A percentile compares a stretch with the other conserved stretches of the same genome.
Conservation (phyloP, 2,329 filamentous ascomycete genomes). For the Paraphoma chrysanthemicola region DNA sequence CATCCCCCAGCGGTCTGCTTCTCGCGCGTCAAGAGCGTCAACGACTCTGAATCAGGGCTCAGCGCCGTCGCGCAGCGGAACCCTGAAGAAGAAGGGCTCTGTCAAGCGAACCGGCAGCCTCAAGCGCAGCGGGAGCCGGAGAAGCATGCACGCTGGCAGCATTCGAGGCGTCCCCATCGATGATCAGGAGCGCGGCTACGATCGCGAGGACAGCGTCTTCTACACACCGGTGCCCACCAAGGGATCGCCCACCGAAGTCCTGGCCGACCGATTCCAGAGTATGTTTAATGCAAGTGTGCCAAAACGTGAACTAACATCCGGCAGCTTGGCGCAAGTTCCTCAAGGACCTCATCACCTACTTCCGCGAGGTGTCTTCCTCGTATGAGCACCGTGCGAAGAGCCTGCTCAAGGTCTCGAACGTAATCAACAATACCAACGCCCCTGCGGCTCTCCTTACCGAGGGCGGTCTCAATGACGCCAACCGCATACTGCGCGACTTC, state of each 20-base stretch:
- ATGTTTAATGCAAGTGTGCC: constrained; percentile 37
- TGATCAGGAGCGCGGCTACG: constrained; percentile 68
- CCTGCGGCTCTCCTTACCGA: constrained; percentile 79
- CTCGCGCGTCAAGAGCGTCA: constrained; percentile 53
- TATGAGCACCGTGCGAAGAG: constrained; percentile 88
- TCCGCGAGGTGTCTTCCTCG: constrained; percentile 86
- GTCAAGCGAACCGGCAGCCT: constrained; percentile 76
- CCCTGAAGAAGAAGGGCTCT: constrained; percentile 87
- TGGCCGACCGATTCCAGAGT: constrained; percentile 91
- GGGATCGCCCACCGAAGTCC: constrained; percentile 84
- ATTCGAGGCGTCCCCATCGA: constrained; percentile 81
- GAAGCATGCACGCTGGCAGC: constrained; percentile 84
- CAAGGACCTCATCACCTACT: constrained; percentile 93
- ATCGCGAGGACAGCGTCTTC: constrained; percentile 82
- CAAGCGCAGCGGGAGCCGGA: constrained; percentile 79
- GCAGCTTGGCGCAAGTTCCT: constrained; percentile 92
- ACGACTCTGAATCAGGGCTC: constrained; percentile 49
- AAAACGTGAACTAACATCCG: constrained; percentile 21
- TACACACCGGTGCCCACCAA: constrained; percentile 87
- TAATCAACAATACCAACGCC: constrained; percentile 79
- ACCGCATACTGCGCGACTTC: constrained; percentile 79
- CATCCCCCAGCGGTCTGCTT: constrained; percentile 67
- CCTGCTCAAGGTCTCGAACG: constrained; percentile 80
- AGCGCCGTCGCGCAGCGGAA: constrained; percentile 68
- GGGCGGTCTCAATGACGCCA: constrained; percentile 86